phyloP scores from a whole-genome alignment of 805 yeast species.

The Lipomyces sp. region DNA sequence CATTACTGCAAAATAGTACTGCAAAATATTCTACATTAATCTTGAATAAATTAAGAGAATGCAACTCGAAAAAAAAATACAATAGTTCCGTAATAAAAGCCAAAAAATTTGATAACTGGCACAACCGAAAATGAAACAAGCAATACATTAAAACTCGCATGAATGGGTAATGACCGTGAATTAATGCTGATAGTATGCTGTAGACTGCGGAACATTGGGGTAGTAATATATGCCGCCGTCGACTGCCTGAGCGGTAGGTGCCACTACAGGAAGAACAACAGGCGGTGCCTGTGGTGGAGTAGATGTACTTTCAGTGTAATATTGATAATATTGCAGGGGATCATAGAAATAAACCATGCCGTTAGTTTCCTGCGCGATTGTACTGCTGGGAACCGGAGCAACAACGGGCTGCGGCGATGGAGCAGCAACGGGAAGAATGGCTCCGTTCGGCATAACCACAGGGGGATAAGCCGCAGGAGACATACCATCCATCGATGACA shows the following conservation, averaged over 20 bases:
- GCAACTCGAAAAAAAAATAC: constrained; percentile 1
- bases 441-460: constrained; percentile 19
- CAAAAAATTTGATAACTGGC: background rate
- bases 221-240: constrained; percentile 18
- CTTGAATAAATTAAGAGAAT: background rate
- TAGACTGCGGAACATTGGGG: constrained; percentile 6
- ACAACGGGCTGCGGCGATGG: constrained; percentile 28
- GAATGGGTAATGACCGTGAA: background rate
- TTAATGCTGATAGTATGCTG: constrained; percentile 3
- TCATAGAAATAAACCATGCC: constrained; percentile 34
- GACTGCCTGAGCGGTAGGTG: constrained; percentile 12
- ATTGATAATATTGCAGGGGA: constrained; percentile 22
- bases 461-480: constrained; percentile 14
- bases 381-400: background rate
- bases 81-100: background rate
- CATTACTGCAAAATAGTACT: constrained; percentile 1
- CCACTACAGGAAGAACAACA: constrained; percentile 14
- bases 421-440: constrained; percentile 19
- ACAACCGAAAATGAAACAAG: background rate
- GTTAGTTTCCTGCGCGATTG: constrained; percentile 30
- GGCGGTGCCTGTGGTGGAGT: constrained; percentile 4
- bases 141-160: background rate
- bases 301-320: constrained; percentile 13
- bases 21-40: background rate
- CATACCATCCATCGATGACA: constrained; percentile 7